These are phyloP conservation scores for Fusarium clavum DNA, from an alignment of 2,329 filamentous ascomycete species.

Conservation along the genomic window DNA sequence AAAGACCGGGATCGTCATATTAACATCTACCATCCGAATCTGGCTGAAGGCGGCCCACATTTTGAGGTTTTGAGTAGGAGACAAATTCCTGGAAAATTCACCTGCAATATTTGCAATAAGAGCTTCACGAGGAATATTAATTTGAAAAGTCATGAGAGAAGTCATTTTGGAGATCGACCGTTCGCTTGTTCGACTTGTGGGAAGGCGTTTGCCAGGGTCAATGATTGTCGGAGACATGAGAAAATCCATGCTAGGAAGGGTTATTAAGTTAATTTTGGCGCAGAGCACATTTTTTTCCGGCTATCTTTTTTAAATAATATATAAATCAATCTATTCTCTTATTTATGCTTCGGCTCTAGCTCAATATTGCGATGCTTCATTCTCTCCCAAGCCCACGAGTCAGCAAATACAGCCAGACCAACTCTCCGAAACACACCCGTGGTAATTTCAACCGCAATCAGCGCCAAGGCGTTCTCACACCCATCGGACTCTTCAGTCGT, in stretches of 20 bases:
- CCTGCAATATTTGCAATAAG: neutral
- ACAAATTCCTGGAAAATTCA: neutral
- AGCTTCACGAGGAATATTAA: conserved; percentile 1
- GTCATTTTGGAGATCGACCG: conserved; percentile 7
- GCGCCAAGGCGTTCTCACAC: rapidly evolving
- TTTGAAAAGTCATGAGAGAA: conserved; percentile 1
- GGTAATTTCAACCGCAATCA: neutral
- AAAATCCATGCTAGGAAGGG: conserved; percentile 12
- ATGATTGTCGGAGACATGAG: conserved; percentile 21
- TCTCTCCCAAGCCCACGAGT: neutral
- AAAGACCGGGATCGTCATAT: neutral
- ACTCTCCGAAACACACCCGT: neutral
- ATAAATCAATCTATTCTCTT: no score
- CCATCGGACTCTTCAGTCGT: rapidly evolving
- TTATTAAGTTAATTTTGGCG: neutral
- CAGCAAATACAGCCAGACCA: rapidly evolving
- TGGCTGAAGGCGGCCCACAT: rapidly evolving
- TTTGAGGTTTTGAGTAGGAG: neutral
- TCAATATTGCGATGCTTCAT: rapidly evolving
- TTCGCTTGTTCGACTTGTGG: neutral
- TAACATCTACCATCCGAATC: neutral
- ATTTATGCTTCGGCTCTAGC: neutral
- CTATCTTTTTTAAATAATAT: no score
- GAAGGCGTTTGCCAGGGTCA: neutral
- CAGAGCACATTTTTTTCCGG: no score